A percentile compares a stretch with the other conserved stretches of the same genome.
Evolutionary conservation across 2,329 filamentous ascomycete species (phyloP).

Genomic region (Macrophomina phaseolina): DNA sequence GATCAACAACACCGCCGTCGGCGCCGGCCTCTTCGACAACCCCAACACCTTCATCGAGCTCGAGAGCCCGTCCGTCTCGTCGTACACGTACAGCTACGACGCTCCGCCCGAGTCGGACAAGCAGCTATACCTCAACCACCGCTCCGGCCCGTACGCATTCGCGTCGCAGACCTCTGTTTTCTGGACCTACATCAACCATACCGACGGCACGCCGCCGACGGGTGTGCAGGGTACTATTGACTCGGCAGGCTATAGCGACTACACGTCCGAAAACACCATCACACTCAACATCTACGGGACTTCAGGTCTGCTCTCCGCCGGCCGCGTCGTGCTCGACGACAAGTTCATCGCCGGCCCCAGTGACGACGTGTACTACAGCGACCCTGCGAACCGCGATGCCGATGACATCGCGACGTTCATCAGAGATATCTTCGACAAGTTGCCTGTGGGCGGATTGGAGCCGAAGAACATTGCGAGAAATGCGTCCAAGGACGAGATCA

Average conservation of each 20-base stretch:
- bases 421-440: constrained; percentile 54
- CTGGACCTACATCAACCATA: constrained; percentile 55
- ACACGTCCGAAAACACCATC: constrained; percentile 53
- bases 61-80: constrained; percentile 49
- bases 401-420: constrained; percentile 58
- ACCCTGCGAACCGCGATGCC: constrained; percentile 51
- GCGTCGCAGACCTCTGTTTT: constrained; percentile 61
- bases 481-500: constrained; percentile 55
- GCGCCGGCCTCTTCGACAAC: constrained; percentile 61
- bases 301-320: constrained; percentile 58
- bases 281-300: constrained; percentile 65
- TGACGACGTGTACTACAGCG: constrained; percentile 49
- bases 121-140: constrained; percentile 54
- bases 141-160: constrained; percentile 60
- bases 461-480: constrained; percentile 57
- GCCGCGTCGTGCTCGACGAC: constrained; percentile 53
- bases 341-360: constrained; percentile 52
- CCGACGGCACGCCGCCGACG: constrained; percentile 42
- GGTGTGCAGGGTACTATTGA: constrained; percentile 62
- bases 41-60: constrained; percentile 62
- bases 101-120: constrained; percentile 50
- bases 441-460: constrained; percentile 50
- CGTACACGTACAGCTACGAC: constrained; percentile 56
- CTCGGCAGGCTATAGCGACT: constrained; percentile 52
- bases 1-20: constrained; percentile 58